Evolutionary conservation across 805 yeast species (phyloP).

Genomic region (Millerozyma acaciae): DNA sequence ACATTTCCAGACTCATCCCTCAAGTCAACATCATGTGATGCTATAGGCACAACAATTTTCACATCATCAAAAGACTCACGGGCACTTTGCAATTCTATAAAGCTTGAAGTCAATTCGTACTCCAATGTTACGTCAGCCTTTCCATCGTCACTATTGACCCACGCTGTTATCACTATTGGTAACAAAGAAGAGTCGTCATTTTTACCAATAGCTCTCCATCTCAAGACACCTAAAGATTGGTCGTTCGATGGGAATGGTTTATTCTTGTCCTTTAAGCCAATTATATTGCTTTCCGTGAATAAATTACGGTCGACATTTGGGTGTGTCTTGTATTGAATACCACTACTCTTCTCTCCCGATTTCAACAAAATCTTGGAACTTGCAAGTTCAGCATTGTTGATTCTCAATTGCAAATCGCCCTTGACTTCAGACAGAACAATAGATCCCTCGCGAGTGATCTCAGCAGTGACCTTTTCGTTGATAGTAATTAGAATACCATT

Average conservation of each 20-base stretch:
- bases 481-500: slow-evolving; percentile 77
- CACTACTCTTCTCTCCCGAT: slow-evolving; percentile 45
- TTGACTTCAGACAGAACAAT: slow-evolving; percentile 67
- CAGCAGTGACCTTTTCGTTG: slow-evolving; percentile 74
- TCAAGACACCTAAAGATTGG: slow-evolving; percentile 82
- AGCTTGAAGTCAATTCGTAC: slow-evolving; percentile 63
- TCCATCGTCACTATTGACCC: slow-evolving; percentile 70
- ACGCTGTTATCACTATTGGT: slow-evolving; percentile 76
- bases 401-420: slow-evolving; percentile 87
- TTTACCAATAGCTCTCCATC: slow-evolving; percentile 80
- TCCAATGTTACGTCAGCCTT: slow-evolving; percentile 78
- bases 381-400: slow-evolving; percentile 71
- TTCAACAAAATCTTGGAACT: slow-evolving; percentile 59
- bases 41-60: slow-evolving; percentile 60
- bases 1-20: slow-evolving; percentile 48
- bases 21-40: slow-evolving; percentile 51
- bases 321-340: slow-evolving; percentile 82
- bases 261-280: slow-evolving; percentile 71
- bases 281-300: slow-evolving; percentile 53
- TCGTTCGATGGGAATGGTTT: slow-evolving; percentile 91
- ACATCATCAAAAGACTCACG: slow-evolving; percentile 50
- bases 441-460: slow-evolving; percentile 80
- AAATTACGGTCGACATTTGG: slow-evolving; percentile 86
- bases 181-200: slow-evolving; percentile 50
- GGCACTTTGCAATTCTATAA: slow-evolving; percentile 22